Evolutionary conservation across 2,329 filamentous ascomycete genomes (phyloP).

Genomic region (Colletotrichum falcatum): DNA sequence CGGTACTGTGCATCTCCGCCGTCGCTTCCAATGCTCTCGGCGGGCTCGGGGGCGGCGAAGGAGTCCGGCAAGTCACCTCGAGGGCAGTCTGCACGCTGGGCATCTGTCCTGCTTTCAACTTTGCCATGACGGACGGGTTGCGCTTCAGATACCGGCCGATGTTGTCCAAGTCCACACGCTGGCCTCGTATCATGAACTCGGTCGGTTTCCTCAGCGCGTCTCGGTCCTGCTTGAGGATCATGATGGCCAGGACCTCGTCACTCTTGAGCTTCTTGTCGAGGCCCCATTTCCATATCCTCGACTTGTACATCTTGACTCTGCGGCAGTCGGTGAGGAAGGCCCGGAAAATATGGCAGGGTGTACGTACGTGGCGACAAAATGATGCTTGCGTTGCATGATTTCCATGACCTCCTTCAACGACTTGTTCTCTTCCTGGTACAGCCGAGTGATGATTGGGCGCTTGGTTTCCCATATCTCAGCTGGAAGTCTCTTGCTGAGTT

Average conservation of each 20-base stretch:
- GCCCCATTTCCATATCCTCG: slow-evolving; percentile 56
- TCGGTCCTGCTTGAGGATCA: slow-evolving; percentile 53
- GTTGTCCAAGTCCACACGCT: slow-evolving; percentile 54
- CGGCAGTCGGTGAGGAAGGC: slow-evolving; percentile 10
- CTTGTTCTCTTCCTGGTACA: slow-evolving; percentile 56
- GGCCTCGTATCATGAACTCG: slow-evolving; percentile 54
- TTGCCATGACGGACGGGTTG: slow-evolving; percentile 51
- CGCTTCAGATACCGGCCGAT: slow-evolving; percentile 56
- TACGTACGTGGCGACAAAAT: slow-evolving; percentile 55
- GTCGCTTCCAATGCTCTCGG: slow-evolving; percentile 43
- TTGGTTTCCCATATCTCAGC: slow-evolving; percentile 51
- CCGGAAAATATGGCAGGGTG: slow-evolving; percentile 1
- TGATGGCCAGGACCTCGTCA: slow-evolving; percentile 54
- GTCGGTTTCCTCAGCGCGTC: slow-evolving; percentile 50
- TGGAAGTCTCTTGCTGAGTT: slow-evolving; percentile 48
- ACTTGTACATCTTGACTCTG: slow-evolving; percentile 59
- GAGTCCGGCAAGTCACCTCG: slow-evolving; percentile 51
- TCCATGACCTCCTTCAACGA: slow-evolving; percentile 56
- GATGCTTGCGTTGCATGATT: slow-evolving; percentile 53
- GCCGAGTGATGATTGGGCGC: slow-evolving; percentile 51
- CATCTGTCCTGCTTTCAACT: slow-evolving; percentile 48
- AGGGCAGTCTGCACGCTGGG: slow-evolving; percentile 48
- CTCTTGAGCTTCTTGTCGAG: slow-evolving; percentile 57
- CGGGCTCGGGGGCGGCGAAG: slow-evolving; percentile 45
- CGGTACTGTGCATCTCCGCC: slow-evolving; percentile 44